Conservation (phyloP, 78 protist genomes). For the Dictyostelium purpureum region DNA sequence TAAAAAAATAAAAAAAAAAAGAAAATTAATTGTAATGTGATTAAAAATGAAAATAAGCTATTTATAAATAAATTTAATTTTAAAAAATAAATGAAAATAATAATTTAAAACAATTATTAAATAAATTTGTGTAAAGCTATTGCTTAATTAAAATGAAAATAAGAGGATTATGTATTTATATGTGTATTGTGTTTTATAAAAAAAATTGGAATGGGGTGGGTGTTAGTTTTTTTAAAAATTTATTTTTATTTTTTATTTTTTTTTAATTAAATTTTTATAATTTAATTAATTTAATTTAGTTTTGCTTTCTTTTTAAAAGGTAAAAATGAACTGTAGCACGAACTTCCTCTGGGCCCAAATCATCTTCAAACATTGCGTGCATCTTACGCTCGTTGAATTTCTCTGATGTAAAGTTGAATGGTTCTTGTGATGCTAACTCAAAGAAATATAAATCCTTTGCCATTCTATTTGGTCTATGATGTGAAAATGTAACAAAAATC, state of each 20-base stretch:
- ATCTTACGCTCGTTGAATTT: conserved; percentile 46
- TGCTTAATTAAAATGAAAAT: too few species aligned
- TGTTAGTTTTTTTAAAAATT: not conserved
- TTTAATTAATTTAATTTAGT: not conserved
- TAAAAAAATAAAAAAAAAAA: too few species aligned
- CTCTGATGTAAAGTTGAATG: conserved; percentile 23
- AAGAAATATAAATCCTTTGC: conserved; percentile 63
- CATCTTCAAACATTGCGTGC: conserved; percentile 69
- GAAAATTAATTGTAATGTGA: too few species aligned
- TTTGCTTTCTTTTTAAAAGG: conserved; percentile 12
- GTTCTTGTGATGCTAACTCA: not conserved
- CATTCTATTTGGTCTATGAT: conserved; percentile 60
- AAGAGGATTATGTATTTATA: too few species aligned
- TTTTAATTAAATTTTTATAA: not conserved
- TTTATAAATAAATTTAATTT: too few species aligned
- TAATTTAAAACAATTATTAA: too few species aligned
- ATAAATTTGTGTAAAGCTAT: too few species aligned
- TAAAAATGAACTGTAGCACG: conserved; percentile 58
- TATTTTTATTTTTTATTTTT: not conserved
- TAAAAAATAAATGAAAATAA: too few species aligned
- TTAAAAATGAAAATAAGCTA: too few species aligned
- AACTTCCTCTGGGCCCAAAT: conserved; percentile 52
- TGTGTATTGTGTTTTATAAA: too few species aligned
- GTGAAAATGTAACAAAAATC: conserved; percentile 67
- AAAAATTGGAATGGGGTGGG: not conserved